These are phyloP conservation scores for Daedaleopsis nitida DNA, from an alignment of 768 basidiomycete species.

Conservation along the genomic window DNA sequence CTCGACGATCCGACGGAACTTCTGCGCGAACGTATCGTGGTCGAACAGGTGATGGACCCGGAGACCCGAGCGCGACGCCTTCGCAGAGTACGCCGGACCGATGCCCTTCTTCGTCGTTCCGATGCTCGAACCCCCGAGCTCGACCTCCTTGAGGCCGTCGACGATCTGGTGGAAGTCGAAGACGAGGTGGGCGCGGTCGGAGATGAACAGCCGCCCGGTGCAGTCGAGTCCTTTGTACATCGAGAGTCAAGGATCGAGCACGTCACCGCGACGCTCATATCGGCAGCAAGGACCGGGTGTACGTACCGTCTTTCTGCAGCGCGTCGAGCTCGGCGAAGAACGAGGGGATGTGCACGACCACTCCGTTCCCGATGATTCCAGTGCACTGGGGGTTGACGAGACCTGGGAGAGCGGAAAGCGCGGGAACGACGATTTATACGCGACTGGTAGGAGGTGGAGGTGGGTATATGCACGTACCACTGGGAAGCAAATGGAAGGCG, in stretches of 20 bases:
- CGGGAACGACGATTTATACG: not conserved
- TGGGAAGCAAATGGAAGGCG: slow-evolving; percentile 94
- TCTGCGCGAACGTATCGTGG: slow-evolving; percentile 76
- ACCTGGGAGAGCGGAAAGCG: slow-evolving; percentile 36
- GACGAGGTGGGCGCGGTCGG: slow-evolving; percentile 95
- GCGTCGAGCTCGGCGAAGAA: slow-evolving; percentile 93
- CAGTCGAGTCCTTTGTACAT: slow-evolving; percentile 80
- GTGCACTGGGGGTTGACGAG: slow-evolving; percentile 84
- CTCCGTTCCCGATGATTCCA: slow-evolving; percentile 90
- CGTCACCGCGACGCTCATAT: not conserved
- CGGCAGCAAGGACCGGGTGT: not conserved
- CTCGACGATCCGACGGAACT: slow-evolving; percentile 95
- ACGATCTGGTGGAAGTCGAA: slow-evolving; percentile 99
- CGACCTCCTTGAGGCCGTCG: slow-evolving; percentile 97
- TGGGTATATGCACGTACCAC: slow-evolving; percentile 56
- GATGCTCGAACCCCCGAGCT: slow-evolving; percentile 92
- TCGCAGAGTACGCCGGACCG: slow-evolving; percentile 97
- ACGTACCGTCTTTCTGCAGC: slow-evolving; percentile 76
- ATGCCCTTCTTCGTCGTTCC: slow-evolving; percentile 99
- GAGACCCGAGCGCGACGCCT: slow-evolving; percentile 94
- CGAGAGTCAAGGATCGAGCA: not conserved
- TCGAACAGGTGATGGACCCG: slow-evolving; percentile 97
- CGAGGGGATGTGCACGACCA: slow-evolving; percentile 95
- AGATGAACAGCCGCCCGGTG: slow-evolving; percentile 83
- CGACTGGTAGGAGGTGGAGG: not conserved